Percentiles rank a stretch among this genome's conserved stretches.
Conservation (phyloP, 2,329 filamentous ascomycete genomes). For the Coniochaeta hoffmannii region DNA sequence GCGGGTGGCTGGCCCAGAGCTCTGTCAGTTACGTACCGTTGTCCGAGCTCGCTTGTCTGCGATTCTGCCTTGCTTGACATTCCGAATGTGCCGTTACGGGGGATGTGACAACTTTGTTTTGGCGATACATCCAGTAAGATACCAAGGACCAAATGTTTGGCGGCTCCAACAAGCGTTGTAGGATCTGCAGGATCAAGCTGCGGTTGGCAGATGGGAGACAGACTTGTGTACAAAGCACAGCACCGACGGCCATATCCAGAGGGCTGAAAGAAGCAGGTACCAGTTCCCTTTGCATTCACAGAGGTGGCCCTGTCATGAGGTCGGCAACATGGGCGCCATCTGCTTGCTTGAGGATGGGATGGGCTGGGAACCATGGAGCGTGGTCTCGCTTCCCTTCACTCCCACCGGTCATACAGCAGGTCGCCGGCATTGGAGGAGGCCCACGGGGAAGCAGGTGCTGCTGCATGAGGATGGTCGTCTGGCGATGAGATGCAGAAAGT, state of each 20-base stretch:
- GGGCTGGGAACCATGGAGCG: not conserved
- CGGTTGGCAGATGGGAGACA: not conserved
- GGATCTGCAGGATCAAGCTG: not conserved
- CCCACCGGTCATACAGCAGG: not conserved
- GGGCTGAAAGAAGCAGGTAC: conserved; percentile 1
- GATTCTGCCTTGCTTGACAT: conserved; percentile 1
- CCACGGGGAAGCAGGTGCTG: not conserved
- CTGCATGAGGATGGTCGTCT: not conserved
- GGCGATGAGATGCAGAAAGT: conserved; percentile 1
- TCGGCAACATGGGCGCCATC: not conserved
- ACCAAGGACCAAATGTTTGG: no score
- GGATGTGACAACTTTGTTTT: no score
- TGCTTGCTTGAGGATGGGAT: not conserved
- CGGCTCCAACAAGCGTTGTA: no score
- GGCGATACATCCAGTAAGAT: no score
- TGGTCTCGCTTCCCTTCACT: not conserved
- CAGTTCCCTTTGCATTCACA: not conserved
- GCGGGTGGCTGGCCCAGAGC: not conserved
- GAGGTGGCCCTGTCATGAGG: not conserved
- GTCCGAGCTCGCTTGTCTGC: not conserved
- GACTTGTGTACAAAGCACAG: not conserved
- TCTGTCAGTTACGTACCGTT: not conserved
- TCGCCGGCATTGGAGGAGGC: not conserved
- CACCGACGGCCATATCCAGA: not conserved
- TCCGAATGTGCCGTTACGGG: not conserved